phyloP scores from a whole-genome alignment of 306 rosid genomes.

The Quercus rubra region DNA sequence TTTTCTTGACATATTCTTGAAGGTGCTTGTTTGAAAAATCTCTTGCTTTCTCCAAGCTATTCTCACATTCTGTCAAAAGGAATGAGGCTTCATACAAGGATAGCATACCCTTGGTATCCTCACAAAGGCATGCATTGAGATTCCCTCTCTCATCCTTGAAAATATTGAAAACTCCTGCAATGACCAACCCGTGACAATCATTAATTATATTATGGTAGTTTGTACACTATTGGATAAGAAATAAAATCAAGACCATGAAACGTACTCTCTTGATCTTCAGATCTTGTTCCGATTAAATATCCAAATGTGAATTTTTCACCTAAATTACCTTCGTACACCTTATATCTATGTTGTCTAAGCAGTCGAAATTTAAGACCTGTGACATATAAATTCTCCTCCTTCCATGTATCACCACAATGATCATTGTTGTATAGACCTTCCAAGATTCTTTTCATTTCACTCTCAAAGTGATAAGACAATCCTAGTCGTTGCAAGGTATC shows the following conservation, averaged over 20 bases:
- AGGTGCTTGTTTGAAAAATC: neutral
- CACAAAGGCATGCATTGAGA: neutral
- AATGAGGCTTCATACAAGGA: neutral
- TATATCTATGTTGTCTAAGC: too few relatives aligned
- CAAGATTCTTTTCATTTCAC: neutral
- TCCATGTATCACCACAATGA: neutral
- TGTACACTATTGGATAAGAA: too few relatives aligned
- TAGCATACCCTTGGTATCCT: neutral
- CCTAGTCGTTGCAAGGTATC: conserved; percentile 21
- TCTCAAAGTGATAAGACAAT: conserved; percentile 23
- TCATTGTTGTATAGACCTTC: neutral
- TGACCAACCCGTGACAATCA: neutral
- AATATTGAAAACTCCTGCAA: neutral
- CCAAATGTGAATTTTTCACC: too few relatives aligned
- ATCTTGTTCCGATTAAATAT: too few relatives aligned
- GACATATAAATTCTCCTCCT: neutral
- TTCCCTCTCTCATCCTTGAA: conserved; percentile 4
- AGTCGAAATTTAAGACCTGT: neutral
- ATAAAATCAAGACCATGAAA: too few relatives aligned
- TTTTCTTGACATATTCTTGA: neutral
- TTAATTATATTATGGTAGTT: too few relatives aligned
- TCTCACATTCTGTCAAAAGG: neutral
- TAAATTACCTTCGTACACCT: neutral
- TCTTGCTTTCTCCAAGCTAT: conserved; percentile 9
- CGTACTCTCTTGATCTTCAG: too few relatives aligned